Evolutionary conservation across 345 rosid genomes (phyloP).

Genomic region (Sapria himalayana): DNA sequence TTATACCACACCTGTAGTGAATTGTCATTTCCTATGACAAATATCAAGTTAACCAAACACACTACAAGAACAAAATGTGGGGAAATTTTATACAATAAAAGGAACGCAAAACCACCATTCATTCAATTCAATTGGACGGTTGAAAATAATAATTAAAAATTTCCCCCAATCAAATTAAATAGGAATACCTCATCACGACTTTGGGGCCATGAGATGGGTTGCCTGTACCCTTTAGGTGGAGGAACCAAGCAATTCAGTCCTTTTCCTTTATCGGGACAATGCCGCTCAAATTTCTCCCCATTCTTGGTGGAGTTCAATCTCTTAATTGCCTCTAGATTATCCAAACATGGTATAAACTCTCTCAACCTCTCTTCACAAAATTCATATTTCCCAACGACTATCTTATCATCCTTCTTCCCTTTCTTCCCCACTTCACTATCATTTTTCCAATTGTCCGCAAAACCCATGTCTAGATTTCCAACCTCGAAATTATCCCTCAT

Average conservation of each 20-base stretch:
- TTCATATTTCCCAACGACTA: slow-evolving; percentile 20
- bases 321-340: slow-evolving; percentile 46
- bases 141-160: no score
- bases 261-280: slow-evolving; percentile 49
- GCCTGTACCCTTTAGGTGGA: slow-evolving; percentile 45
- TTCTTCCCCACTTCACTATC: slow-evolving; percentile 14
- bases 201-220: slow-evolving; percentile 72
- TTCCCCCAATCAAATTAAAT: no score
- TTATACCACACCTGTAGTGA: slow-evolving; percentile 55
- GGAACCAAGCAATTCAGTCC: slow-evolving; percentile 70
- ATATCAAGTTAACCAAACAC: no score
- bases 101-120: no score
- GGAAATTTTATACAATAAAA: neutral
- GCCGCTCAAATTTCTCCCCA: slow-evolving; percentile 69
- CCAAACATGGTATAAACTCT: slow-evolving; percentile 82
- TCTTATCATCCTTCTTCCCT: slow-evolving; percentile 8
- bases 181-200: slow-evolving; percentile 98
- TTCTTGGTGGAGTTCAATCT: slow-evolving; percentile 46
- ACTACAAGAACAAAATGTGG: no score
- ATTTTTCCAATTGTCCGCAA: slow-evolving; percentile 33
- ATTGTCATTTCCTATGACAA: slow-evolving; percentile 7
- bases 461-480: slow-evolving; percentile 52
- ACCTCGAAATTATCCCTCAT: slow-evolving; percentile 67
- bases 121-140: no score
- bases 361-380: slow-evolving; percentile 42